Percentiles rank a stretch among this genome's conserved stretches.
Evolutionary conservation across 805 yeast species (phyloP).

Genomic region (Grigorovia humatica): DNA sequence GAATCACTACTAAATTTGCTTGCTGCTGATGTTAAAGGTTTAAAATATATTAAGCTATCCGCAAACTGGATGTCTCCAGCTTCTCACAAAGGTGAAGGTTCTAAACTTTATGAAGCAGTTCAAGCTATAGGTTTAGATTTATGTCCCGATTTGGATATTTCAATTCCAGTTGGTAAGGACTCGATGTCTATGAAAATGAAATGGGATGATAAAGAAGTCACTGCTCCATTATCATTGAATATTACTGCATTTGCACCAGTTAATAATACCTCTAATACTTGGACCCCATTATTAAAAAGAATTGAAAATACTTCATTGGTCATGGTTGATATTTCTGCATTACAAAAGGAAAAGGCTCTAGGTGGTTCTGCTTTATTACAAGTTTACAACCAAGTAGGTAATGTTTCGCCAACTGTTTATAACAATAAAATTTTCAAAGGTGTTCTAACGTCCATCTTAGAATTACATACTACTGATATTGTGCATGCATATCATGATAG

Average conservation of each 20-base stretch:
- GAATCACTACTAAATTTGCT: constrained; percentile 80
- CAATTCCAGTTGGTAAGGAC: constrained; percentile 97
- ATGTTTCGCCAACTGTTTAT: constrained; percentile 74
- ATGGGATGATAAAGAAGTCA: constrained; percentile 87
- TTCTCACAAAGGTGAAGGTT: constrained; percentile 88
- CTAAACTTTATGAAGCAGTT: constrained; percentile 91
- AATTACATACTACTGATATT: constrained; percentile 55
- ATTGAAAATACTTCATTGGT: constrained; percentile 53
- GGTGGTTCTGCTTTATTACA: constrained; percentile 97
- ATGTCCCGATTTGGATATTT: constrained; percentile 84
- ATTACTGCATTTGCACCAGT: constrained; percentile 91
- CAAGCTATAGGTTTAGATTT: constrained; percentile 90
- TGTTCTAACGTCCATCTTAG: constrained; percentile 57
- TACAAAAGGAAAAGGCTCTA: constrained; percentile 41
- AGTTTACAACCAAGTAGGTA: constrained; percentile 81
- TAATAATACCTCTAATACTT: constrained; percentile 70
- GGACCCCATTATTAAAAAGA: constrained; percentile 80
- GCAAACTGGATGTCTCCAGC: constrained; percentile 99
- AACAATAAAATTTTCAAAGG: constrained; percentile 51
- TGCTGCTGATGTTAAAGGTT: constrained; percentile 77
- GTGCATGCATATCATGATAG: constrained; percentile 90
- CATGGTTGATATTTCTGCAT: constrained; percentile 66
- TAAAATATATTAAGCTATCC: constrained; percentile 71
- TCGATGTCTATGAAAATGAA: constrained; percentile 99
- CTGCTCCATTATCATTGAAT: constrained; percentile 88